Base-by-base conservation (phyloP, 1,284 basidiomycete species). In the Ceratobasidium sp. region DNA sequence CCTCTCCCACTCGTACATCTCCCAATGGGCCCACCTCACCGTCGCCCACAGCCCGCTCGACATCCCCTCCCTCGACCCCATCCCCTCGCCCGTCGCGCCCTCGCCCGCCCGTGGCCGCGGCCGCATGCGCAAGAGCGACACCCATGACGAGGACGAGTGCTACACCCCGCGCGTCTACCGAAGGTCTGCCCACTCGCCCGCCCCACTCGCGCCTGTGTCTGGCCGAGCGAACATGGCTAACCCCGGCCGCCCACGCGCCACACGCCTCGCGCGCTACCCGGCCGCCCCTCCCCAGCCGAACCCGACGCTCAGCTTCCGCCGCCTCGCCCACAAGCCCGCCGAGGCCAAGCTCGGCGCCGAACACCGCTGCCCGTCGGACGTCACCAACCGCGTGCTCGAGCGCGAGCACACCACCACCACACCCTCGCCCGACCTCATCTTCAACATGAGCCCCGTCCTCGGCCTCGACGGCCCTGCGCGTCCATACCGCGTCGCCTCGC, bases 1-100 rank as follows among this genome's bases (percentile, higher is more conserved):
- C 26, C 61, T 65, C 28, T 65, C 61, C 26, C 61, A 65, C 48
- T 65, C 61, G 26, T 65, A 65, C 61, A 65, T 65, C 61, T 52
- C 61, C 28, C 61, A 52, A 65, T 65, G 61, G 61, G 60, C 60
- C n/a, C 16, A 60, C 34, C 41, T 62, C 43, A 65, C 61, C n/a
- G 21, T 52, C 23, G 12, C 36, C 14, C 45, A 65, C 46, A 18
- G 9, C 36, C 28, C 61, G 30, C 18, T 39, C 10, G 61, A 52
- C 30, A 52, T 32, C 34, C 46, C 61, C 21, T 43, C 48, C 14
- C 46, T 65, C 61, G 61, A 65, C 21, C 61, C 61, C 46, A 50
- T 50, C 39, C 61, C 61, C 4, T 62, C 59, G 3, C 36, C 36
- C 36, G 36, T 39, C 36, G 36, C 36, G 8, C 36, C 36, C 18